Evolutionary conservation across 2,329 filamentous ascomycete genomes (phyloP).

Genomic region (Corinectria fuckeliana): DNA sequence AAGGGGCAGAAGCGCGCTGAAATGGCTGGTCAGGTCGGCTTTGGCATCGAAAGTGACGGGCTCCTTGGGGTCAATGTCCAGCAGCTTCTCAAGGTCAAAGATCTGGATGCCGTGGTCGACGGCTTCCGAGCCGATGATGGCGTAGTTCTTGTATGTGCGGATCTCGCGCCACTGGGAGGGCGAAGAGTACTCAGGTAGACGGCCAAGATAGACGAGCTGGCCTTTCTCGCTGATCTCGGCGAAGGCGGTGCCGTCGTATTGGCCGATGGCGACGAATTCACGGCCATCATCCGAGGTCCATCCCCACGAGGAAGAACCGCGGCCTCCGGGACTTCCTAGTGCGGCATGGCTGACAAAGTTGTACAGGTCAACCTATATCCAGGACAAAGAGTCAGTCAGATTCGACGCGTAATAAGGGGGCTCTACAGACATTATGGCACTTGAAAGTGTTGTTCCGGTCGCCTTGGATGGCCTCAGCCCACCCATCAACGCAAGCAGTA

Average conservation of each 20-base stretch:
- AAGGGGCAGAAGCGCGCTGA: constrained; percentile 39
- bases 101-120: constrained; percentile 65
- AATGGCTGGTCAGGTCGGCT: constrained; percentile 46
- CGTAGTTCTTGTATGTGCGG: constrained; percentile 46
- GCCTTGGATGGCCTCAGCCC: constrained; percentile 52
- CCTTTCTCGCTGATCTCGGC: constrained; percentile 54
- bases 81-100: constrained; percentile 64
- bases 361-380: constrained; percentile 53
- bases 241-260: constrained; percentile 58
- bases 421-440: constrained; percentile 51
- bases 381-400: not conserved
- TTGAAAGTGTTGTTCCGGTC: constrained; percentile 55
- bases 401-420: not conserved
- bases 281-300: constrained; percentile 55
- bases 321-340: constrained; percentile 52
- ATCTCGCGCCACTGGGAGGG: constrained; percentile 50
- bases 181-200: constrained; percentile 51
- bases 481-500: constrained; percentile 50
- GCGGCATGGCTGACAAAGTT: constrained; percentile 61
- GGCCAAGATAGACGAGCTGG: constrained; percentile 53
- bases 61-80: constrained; percentile 51
- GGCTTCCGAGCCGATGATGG: constrained; percentile 52
- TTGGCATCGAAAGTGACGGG: constrained; percentile 44
- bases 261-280: constrained; percentile 57
- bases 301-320: constrained; percentile 53